Evolutionary conservation across 179 eudicot species (phyloP).

Genomic region (Amaranthus tricolor): DNA sequence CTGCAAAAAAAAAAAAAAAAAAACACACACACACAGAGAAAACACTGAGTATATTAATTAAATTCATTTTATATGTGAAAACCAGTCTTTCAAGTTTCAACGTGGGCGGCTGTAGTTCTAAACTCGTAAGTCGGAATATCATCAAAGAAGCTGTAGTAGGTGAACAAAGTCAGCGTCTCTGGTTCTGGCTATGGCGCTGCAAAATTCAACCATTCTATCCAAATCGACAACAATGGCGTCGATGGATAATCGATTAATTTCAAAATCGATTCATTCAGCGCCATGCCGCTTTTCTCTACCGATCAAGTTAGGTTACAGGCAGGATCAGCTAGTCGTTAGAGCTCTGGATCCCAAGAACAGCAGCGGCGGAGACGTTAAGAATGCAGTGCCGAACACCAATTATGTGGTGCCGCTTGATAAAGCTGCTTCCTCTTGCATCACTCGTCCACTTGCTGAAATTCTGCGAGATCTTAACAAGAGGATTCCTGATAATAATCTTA

Average conservation of each 20-base stretch:
- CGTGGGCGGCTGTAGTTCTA: too few species aligned
- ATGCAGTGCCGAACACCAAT: conserved; percentile 58
- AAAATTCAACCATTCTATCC: conserved; percentile 15
- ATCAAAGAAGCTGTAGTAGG: conserved; percentile 19
- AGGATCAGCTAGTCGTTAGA: conserved; percentile 14
- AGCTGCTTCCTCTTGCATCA: conserved; percentile 59
- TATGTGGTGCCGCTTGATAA: conserved; percentile 85
- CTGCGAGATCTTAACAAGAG: conserved; percentile 89
- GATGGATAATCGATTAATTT: background rate
- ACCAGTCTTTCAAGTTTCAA: too few species aligned
- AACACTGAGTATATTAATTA: too few species aligned
- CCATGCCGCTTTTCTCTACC: background rate
- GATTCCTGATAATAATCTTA: conserved; percentile 70
- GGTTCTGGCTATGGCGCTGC: conserved; percentile 28
- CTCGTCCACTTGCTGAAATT: conserved; percentile 85
- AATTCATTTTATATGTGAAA: too few species aligned
- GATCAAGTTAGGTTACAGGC: conserved; percentile 2
- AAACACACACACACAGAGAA: too few species aligned
- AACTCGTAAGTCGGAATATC: too few species aligned
- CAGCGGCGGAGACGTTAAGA: conserved; percentile 31
- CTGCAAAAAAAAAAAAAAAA: too few species aligned
- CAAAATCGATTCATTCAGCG: conserved; percentile 5
- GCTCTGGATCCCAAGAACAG: conserved; percentile 38
- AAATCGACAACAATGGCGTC: conserved; percentile 15
- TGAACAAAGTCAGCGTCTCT: conserved; percentile 16